These are phyloP conservation scores for Buddleja alternifolia DNA, from an alignment of 257 asterid species.

Conservation along the genomic window DNA sequence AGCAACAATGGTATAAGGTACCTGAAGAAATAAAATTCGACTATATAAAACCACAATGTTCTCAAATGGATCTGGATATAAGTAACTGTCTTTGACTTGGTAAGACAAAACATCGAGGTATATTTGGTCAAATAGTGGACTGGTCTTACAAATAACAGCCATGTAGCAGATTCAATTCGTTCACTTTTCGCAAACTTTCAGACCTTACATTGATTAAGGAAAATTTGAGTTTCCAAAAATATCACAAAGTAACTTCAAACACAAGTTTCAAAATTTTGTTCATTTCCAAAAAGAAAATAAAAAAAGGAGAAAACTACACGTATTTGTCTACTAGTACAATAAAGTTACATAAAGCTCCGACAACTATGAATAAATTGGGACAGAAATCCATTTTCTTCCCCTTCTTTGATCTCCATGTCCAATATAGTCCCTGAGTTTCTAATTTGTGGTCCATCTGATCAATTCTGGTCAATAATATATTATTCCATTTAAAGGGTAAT, in stretches of 20 bases:
- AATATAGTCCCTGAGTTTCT: no score
- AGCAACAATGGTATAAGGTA: conserved; percentile 89
- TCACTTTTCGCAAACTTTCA: conserved; percentile 17
- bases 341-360: conserved; percentile 6
- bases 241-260: not conserved
- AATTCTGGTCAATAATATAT: no score
- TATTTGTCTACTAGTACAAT: conserved; percentile 4
- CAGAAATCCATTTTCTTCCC: no score
- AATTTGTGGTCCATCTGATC: no score
- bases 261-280: conserved; percentile 7
- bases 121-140: conserved; percentile 4
- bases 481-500: no score
- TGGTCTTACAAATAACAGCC: conserved; percentile 14
- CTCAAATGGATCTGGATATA: conserved; percentile 6
- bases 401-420: no score
- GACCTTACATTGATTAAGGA: conserved; percentile 14
- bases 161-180: conserved; percentile 16
- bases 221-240: not conserved
- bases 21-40: conserved; percentile 52
- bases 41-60: conserved; percentile 27
- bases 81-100: not conserved
- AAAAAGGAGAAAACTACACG: not conserved
- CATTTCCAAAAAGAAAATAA: not conserved
- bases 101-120: not conserved
- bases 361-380: not conserved